These are phyloP conservation scores for Coniochaeta sp. DNA, from an alignment of 2,329 filamentous ascomycete genomes.

Conservation along the genomic window DNA sequence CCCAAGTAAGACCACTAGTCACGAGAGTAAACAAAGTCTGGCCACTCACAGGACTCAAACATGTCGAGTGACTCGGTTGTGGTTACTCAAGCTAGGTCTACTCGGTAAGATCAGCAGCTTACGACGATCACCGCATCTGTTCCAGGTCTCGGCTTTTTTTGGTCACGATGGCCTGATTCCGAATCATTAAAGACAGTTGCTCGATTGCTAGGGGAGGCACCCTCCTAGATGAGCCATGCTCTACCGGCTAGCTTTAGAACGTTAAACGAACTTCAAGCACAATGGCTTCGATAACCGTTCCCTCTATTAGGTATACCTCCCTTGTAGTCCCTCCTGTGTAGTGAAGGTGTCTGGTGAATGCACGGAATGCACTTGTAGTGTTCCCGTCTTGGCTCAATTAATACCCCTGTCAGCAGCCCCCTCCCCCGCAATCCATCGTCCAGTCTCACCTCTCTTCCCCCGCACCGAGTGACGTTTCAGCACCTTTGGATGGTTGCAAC, in stretches of 20 bases:
- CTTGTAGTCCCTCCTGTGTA: too few relatives aligned
- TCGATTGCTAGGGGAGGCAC: too few relatives aligned
- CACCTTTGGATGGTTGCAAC: slow-evolving; percentile 6
- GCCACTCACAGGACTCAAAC: neutral
- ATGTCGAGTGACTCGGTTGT: neutral
- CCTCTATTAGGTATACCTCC: too few relatives aligned
- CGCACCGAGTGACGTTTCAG: slow-evolving; percentile 1
- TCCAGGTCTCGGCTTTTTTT: too few relatives aligned
- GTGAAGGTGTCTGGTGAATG: too few relatives aligned
- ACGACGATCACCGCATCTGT: too few relatives aligned
- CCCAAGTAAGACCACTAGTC: neutral
- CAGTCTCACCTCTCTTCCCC: neutral
- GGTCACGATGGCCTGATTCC: too few relatives aligned
- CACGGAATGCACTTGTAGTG: neutral
- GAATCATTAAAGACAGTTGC: too few relatives aligned
- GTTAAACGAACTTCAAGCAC: too few relatives aligned
- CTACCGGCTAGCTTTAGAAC: too few relatives aligned
- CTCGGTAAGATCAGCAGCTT: neutral
- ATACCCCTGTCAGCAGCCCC: slow-evolving; percentile 7
- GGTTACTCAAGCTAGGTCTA: neutral
- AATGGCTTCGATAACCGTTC: too few relatives aligned
- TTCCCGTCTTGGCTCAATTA: neutral
- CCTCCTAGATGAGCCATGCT: too few relatives aligned
- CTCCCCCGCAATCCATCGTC: neutral
- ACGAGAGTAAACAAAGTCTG: neutral